Base-by-base conservation (phyloP, 495 filamentous ascomycete genomes). In the Parathielavia hyrcaniae region DNA sequence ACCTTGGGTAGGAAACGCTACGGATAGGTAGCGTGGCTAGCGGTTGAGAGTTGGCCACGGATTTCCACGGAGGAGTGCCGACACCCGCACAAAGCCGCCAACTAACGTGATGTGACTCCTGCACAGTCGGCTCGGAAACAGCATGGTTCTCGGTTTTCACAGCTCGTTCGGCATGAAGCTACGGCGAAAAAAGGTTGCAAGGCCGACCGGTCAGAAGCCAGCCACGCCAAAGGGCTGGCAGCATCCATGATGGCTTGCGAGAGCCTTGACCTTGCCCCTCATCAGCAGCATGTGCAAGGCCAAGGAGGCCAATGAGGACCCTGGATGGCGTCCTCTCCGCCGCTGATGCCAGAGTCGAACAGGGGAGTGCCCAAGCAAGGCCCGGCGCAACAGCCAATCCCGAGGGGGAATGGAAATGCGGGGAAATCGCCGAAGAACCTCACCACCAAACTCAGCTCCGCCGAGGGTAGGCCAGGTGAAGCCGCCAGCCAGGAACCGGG, bases 371-470 rank as follows among this genome's bases (percentile, higher is more conserved):
- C 23, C 44, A 48, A 35, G 43, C 53, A 55, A 22, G 35, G 36
- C 23, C 16, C n/a, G n/a, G 13, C 30, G 13, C 11, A 38, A 45
- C 57, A 61, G 61, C 63, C 63, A 66, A 66, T 66, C 63, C 60
- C 43, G 5, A 57, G 13, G 12, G 20, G 26, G 34, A 45, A 55
- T 22, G 9, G 48, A 43, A 35, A 41, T 65, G 63, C 63, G 63
- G 63, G 63, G 63, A 58, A 61, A 39, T n/a, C 26, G 26, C 40
- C 30, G 17, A 12, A 40, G 44, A 20, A 13, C 50, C 19, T 56
- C 53, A 53, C 59, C 56, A 55, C 44, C 46, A 17, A 14, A 12
- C 30, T 46, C 53, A 41, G 48, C 39, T 22, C 57, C 54, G 38
- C 22, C 45, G 36, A 36, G 51, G 61, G 30, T 35, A 30, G 36